These are phyloP conservation scores for Closterium sp. DNA, from an alignment of 139 green algal genomes.

Conservation along the genomic window DNA sequence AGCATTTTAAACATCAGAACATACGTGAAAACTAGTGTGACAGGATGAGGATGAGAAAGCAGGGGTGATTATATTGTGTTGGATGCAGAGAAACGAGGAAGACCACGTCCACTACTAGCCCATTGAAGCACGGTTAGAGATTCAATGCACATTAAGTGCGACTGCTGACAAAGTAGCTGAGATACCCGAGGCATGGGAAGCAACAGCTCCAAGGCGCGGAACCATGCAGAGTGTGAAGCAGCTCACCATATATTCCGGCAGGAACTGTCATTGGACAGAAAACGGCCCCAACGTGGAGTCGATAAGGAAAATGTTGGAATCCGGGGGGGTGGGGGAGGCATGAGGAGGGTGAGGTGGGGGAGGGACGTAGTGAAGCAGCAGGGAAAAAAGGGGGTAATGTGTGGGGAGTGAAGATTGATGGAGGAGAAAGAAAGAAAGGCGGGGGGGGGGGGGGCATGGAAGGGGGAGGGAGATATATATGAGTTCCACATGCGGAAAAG, in stretches of 20 bases:
- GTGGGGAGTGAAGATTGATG: background rate
- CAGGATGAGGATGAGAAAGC: no score
- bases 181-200: no score
- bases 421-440: background rate
- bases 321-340: background rate
- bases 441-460: no score
- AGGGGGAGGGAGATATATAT: background rate
- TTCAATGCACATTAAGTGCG: no score
- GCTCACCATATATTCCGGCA: constrained; percentile 32
- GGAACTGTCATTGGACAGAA: constrained; percentile 9
- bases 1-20: no score
- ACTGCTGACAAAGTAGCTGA: background rate
- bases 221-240: background rate
- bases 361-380: background rate
- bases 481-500: background rate
- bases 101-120: no score
- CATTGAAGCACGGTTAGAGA: no score
- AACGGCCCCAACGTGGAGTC: no score
- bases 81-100: no score
- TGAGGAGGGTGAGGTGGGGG: background rate
- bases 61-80: no score
- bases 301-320: background rate
- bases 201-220: background rate
- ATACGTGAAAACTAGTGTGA: no score
- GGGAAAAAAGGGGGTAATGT: constrained; percentile 22